These are phyloP conservation scores for Auricularia auricula-judae DNA, from an alignment of 768 basidiomycete genomes.

Conservation along the genomic window DNA sequence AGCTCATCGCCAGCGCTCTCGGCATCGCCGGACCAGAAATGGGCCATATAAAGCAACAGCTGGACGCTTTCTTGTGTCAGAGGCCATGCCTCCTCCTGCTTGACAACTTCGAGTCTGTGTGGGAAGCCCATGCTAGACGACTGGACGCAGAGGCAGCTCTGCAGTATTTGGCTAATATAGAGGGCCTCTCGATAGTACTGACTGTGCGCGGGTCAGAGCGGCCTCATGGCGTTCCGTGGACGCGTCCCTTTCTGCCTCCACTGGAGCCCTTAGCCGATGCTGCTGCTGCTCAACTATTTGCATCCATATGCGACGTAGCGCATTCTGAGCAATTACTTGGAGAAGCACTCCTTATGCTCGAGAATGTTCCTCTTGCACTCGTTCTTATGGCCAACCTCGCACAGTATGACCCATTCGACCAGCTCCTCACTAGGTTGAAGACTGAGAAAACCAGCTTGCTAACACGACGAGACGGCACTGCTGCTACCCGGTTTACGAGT, in stretches of 20 bases:
- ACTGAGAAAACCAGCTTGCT: background rate
- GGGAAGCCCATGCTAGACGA: background rate
- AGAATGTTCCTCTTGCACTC: background rate
- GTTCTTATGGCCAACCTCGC: background rate
- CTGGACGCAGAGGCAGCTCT: background rate
- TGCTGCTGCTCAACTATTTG: background rate
- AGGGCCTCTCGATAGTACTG: background rate
- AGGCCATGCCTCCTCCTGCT: slow-evolving; percentile 7
- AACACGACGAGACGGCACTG: background rate
- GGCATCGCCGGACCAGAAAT: background rate
- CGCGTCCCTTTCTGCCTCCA: background rate
- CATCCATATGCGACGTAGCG: background rate
- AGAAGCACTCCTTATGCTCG: background rate
- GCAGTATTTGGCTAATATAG: background rate
- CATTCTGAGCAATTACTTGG: background rate
- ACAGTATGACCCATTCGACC: background rate
- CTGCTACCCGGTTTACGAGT: background rate
- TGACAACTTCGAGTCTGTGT: background rate
- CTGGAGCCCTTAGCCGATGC: background rate
- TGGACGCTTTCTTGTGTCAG: slow-evolving; percentile 2
- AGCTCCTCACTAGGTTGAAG: background rate
- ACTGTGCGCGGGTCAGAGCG: background rate
- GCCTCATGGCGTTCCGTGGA: background rate
- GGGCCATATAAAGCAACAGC: background rate
- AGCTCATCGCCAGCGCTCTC: background rate